A percentile compares a stretch with the other conserved stretches of the same genome.
Conservation (phyloP, 2,329 filamentous ascomycete species). For the Aspergillus cejpii region DNA sequence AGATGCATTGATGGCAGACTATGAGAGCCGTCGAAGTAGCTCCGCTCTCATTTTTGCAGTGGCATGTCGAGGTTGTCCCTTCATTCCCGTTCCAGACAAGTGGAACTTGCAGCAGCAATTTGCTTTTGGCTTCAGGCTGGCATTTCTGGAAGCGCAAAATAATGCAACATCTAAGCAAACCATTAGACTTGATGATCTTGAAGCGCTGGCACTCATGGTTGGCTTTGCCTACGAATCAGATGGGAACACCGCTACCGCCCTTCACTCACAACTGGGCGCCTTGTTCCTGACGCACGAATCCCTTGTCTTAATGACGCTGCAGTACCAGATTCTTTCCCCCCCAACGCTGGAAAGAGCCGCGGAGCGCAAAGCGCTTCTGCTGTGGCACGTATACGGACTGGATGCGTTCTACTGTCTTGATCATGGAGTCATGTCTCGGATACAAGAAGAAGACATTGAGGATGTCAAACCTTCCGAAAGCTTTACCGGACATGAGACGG, state of each 20-base stretch:
- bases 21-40: constrained; percentile 15
- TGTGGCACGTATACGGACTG: constrained; percentile 8
- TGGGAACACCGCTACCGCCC: no score
- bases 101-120: constrained; percentile 19
- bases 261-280: constrained; percentile 11
- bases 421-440: constrained; percentile 5
- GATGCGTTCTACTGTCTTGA: constrained; percentile 8
- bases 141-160: constrained; percentile 13
- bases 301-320: constrained; percentile 20
- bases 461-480: background rate
- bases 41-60: constrained; percentile 18
- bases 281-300: constrained; percentile 22
- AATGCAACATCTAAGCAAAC: background rate
- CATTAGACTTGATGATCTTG: constrained; percentile 7
- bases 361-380: constrained; percentile 4
- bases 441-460: background rate
- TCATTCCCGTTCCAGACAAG: constrained; percentile 9
- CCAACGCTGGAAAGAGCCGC: background rate
- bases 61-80: constrained; percentile 21
- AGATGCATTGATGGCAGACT: constrained; percentile 25
- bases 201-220: constrained; percentile 8
- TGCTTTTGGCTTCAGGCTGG: constrained; percentile 17
- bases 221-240: constrained; percentile 9
- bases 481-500: background rate
- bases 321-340: constrained; percentile 1